A percentile compares a stretch with the other conserved stretches of the same genome.
These are phyloP conservation scores for Vitis hybrid DNA, from an alignment of 177 flowering plant genomes.

Conservation along the genomic window DNA sequence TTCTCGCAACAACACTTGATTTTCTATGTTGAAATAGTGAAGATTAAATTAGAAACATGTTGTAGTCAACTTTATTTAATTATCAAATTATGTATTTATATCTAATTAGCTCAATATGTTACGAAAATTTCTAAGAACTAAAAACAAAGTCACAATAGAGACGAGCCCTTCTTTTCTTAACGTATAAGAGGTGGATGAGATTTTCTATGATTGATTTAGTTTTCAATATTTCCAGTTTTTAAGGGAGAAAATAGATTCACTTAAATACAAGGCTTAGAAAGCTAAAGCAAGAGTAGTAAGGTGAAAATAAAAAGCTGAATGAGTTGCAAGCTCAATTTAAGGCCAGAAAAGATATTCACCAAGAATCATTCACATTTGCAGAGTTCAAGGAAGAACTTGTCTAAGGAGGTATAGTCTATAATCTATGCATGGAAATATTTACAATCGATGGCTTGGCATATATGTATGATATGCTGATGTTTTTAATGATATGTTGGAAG, in stretches of 20 bases:
- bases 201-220: too few species aligned
- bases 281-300: conserved; percentile 46
- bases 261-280: conserved; percentile 42
- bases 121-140: too few species aligned
- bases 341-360: conserved; percentile 68
- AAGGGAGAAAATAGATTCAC: conserved; percentile 49
- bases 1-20: background rate
- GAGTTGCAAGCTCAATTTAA: conserved; percentile 46
- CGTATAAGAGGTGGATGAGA: too few species aligned
- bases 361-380: conserved; percentile 56
- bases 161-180: background rate
- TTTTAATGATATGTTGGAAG: too few species aligned
- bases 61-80: background rate
- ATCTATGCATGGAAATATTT: too few species aligned
- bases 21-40: background rate
- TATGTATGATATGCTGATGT: too few species aligned
- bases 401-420: conserved; percentile 54
- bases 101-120: background rate
- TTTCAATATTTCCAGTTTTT: too few species aligned
- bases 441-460: too few species aligned
- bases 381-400: background rate
- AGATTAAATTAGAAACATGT: background rate
- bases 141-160: too few species aligned
- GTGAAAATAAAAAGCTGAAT: conserved; percentile 35
- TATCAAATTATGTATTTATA: too few species aligned